Evolutionary conservation across 2,329 filamentous ascomycete genomes (phyloP).

Genomic region (Periconia sp.): DNA sequence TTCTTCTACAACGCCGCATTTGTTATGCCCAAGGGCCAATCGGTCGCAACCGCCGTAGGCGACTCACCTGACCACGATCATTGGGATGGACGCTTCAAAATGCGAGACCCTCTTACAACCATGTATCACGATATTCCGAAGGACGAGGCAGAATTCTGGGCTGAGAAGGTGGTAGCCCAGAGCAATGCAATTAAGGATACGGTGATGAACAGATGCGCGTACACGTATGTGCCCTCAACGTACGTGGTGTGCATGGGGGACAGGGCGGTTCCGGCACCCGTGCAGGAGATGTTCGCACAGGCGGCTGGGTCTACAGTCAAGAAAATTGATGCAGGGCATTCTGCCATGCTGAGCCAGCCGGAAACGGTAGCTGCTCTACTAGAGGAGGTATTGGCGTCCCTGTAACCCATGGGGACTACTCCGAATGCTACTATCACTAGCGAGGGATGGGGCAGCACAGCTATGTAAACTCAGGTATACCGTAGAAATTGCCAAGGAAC

Average conservation of each 20-base stretch:
- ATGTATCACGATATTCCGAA: constrained; percentile 10
- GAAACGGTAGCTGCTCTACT: constrained; percentile 2
- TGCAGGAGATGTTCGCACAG: constrained; percentile 32
- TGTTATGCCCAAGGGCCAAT: constrained; percentile 7
- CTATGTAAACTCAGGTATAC: too few relatives aligned
- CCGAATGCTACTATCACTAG: too few relatives aligned
- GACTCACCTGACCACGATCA: constrained; percentile 7
- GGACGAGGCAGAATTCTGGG: constrained; percentile 10
- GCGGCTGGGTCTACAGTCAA: constrained; percentile 1
- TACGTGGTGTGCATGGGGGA: constrained; percentile 47
- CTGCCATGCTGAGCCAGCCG: constrained; percentile 9
- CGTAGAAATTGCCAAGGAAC: too few relatives aligned
- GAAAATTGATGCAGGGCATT: constrained; percentile 6
- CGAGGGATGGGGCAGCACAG: too few relatives aligned
- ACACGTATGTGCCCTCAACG: constrained; percentile 43
- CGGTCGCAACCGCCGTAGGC: constrained; percentile 5
- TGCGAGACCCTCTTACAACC: neutral
- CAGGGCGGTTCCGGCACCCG: constrained; percentile 36
- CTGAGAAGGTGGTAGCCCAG: constrained; percentile 9
- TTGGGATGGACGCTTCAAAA: constrained; percentile 4
- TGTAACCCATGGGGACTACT: too few relatives aligned
- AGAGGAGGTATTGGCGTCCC: neutral
- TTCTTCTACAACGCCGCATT: constrained; percentile 12
- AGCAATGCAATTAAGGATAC: constrained; percentile 6
- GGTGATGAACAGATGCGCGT: constrained; percentile 37